A percentile compares a stretch with the other conserved stretches of the same genome.
Evolutionary conservation across 768 basidiomycete species (phyloP).

Genomic region (Tulasnella sp.): DNA sequence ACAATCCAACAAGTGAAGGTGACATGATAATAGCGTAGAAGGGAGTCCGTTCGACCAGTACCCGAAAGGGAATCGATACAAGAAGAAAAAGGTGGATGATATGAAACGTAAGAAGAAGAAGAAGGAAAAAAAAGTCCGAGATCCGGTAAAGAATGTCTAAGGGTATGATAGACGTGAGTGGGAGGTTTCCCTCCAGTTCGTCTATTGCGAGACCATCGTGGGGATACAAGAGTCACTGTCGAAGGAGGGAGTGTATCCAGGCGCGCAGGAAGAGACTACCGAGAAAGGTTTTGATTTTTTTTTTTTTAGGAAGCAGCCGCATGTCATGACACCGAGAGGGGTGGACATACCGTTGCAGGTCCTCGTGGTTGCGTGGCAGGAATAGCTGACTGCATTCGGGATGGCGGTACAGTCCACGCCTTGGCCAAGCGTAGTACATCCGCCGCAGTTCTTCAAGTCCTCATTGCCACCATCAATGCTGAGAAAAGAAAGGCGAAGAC

Average conservation of each 20-base stretch:
- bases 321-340: no score
- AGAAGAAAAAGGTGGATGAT: no score
- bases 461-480: constrained; percentile 45
- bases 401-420: constrained; percentile 68
- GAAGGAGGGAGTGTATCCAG: background rate
- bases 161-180: no score
- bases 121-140: no score
- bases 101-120: no score
- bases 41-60: no score
- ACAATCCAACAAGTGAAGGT: no score
- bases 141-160: no score
- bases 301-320: background rate
- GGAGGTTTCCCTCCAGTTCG: no score
- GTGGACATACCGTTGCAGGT: background rate
- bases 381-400: constrained; percentile 52
- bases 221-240: background rate
- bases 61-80: no score
- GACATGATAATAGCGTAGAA: no score
- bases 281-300: background rate
- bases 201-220: background rate
- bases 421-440: constrained; percentile 49
- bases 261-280: background rate
- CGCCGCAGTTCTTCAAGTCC: constrained; percentile 66
- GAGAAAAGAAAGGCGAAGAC: background rate
- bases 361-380: constrained; percentile 40